Evolutionary conservation across 305 asterid genomes (phyloP).

Genomic region (Rubia peregrina): DNA sequence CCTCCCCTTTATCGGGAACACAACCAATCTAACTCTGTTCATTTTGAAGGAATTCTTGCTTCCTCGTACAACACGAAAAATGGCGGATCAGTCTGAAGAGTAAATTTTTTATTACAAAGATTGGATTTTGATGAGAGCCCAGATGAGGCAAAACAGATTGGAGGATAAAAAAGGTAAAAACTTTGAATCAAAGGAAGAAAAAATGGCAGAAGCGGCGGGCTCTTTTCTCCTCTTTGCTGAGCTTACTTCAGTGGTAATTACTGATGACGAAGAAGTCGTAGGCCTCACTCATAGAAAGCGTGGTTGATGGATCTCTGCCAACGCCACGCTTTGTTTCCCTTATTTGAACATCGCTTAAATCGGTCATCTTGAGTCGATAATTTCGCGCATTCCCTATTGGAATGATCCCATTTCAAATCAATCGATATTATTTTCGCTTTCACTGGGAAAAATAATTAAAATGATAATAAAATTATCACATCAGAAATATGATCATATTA

Average conservation of each 20-base stretch:
- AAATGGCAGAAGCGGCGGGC: constrained; percentile 4
- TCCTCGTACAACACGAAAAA: not conserved
- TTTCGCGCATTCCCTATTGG: not conserved
- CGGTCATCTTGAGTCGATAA: not conserved
- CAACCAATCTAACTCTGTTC: constrained; percentile 76
- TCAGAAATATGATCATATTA: too few species aligned
- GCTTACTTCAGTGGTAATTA: not conserved
- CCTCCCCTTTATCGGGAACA: constrained; percentile 83
- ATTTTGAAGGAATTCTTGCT: not conserved
- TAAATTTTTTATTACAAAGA: not conserved
- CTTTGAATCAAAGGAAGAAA: not conserved
- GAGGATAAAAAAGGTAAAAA: not conserved
- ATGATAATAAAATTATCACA: too few species aligned
- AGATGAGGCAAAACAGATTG: not conserved
- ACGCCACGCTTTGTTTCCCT: not conserved
- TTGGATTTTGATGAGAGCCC: constrained; percentile 1
- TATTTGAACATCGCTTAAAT: not conserved
- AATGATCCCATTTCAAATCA: not conserved
- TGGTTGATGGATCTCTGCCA: not conserved
- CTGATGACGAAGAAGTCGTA: not conserved
- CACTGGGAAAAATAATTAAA: too few species aligned
- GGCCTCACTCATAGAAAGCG: not conserved
- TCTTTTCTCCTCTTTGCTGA: not conserved
- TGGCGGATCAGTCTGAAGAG: not conserved
- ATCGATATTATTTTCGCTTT: too few species aligned